phyloP scores from a whole-genome alignment of 148 eudicot species.

The Spergularia bocconei region DNA sequence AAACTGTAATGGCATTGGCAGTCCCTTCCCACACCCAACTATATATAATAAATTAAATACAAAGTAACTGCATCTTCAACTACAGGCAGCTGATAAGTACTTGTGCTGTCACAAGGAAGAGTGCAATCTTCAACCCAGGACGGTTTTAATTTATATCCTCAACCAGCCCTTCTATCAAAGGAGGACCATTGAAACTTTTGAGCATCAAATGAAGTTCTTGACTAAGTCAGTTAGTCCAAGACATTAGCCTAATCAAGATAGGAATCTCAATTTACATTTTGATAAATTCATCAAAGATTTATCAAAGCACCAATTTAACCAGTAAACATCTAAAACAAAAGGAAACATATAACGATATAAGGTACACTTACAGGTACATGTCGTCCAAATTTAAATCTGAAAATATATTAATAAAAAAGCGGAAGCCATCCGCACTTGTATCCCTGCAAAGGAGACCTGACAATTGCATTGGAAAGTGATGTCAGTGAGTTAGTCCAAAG shows the following conservation, averaged over 20 bases:
- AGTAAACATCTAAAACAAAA: not conserved
- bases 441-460: conserved; percentile 95
- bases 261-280: not conserved
- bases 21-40: too few relatives aligned
- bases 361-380: conserved; percentile 65
- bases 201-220: not conserved
- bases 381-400: conserved; percentile 63
- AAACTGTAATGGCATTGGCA: too few relatives aligned
- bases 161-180: not conserved
- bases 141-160: too few relatives aligned
- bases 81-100: too few relatives aligned
- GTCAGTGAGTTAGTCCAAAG: conserved; percentile 1
- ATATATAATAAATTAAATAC: too few relatives aligned
- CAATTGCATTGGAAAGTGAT: conserved; percentile 20
- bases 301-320: not conserved
- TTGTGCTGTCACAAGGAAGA: too few relatives aligned
- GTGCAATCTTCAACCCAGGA: too few relatives aligned
- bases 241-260: not conserved
- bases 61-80: too few relatives aligned
- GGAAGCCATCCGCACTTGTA: conserved; percentile 93
- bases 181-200: not conserved
- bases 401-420: conserved; percentile 81
- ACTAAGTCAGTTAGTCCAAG: not conserved
- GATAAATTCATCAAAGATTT: too few relatives aligned
- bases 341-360: not conserved